A percentile compares a stretch with the other conserved stretches of the same genome.
These are phyloP conservation scores for Pseudogymnoascus sp. DNA, from an alignment of 2,329 filamentous ascomycete genomes.

Conservation along the genomic window DNA sequence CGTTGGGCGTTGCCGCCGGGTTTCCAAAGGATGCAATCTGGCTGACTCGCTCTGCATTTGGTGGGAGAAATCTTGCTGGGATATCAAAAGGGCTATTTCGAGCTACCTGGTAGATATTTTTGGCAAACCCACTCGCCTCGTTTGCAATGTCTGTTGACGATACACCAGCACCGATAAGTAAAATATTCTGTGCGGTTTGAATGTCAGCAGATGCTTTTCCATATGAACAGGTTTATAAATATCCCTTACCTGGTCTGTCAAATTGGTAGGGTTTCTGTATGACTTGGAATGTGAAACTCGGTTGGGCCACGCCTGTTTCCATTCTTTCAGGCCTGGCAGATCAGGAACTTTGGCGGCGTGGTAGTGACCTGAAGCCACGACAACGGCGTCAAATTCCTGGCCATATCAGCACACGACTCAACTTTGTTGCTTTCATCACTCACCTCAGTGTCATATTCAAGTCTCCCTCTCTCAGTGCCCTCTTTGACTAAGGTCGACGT, in stretches of 20 bases:
- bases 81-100: constrained; percentile 21
- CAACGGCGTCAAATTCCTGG: constrained; percentile 53
- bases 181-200: constrained; percentile 35
- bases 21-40: constrained; percentile 18
- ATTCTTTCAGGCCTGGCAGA: constrained; percentile 48
- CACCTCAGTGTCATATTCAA: constrained; percentile 12
- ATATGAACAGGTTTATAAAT: constrained; percentile 28
- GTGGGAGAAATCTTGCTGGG: constrained; percentile 18
- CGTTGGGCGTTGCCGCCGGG: constrained; percentile 28
- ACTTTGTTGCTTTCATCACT: neutral
- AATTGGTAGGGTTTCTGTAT: constrained; percentile 56
- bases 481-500: constrained; percentile 14
- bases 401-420: neutral
- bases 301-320: constrained; percentile 45
- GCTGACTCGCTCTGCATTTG: constrained; percentile 15
- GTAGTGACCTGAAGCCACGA: constrained; percentile 62
- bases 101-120: constrained; percentile 22
- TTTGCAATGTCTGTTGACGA: constrained; percentile 36
- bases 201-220: constrained; percentile 17
- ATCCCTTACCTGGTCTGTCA: constrained; percentile 42
- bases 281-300: constrained; percentile 61
- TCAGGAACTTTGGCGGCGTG: constrained; percentile 53
- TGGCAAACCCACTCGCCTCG: constrained; percentile 17
- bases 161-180: constrained; percentile 48
- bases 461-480: constrained; percentile 8